A percentile compares a stretch with the other conserved stretches of the same genome.
Conservation (phyloP, 495 filamentous ascomycete genomes). For the Peziza echinospora region DNA sequence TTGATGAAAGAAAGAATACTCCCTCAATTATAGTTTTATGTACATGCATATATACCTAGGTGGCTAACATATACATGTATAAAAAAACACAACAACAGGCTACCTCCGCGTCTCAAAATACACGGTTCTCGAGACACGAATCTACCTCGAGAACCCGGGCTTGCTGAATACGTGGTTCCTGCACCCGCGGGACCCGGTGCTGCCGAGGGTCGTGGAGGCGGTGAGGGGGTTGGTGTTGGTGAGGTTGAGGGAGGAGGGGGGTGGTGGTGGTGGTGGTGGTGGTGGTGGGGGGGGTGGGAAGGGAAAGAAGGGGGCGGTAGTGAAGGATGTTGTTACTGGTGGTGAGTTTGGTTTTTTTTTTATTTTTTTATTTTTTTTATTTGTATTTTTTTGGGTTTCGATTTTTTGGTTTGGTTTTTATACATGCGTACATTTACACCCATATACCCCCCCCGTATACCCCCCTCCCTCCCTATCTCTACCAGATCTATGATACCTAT, state of each 20-base stretch:
- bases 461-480: too few species aligned
- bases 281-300: constrained; percentile 31
- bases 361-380: not conserved
- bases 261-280: constrained; percentile 19
- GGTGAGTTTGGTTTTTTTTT: constrained; percentile 29
- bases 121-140: constrained; percentile 67
- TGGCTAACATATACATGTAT: too few species aligned
- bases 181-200: constrained; percentile 42
- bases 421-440: too few species aligned
- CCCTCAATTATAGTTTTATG: too few species aligned
- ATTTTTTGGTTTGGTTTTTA: too few species aligned
- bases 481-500: too few species aligned
- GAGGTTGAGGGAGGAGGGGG: constrained; percentile 71
- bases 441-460: too few species aligned
- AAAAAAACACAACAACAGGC: too few species aligned
- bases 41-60: too few species aligned
- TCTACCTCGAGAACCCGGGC: constrained; percentile 80
- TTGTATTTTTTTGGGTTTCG: too few species aligned
- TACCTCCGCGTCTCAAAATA: constrained; percentile 21
- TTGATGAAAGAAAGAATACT: too few species aligned
- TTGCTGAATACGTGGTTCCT: constrained; percentile 66
- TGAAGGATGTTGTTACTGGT: constrained; percentile 70
- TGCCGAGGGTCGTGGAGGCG: constrained; percentile 60
- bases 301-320: constrained; percentile 38
- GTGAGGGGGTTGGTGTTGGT: constrained; percentile 70